These are phyloP conservation scores for Periconia sp. DNA, from an alignment of 2,329 filamentous ascomycete species.

Conservation along the genomic window DNA sequence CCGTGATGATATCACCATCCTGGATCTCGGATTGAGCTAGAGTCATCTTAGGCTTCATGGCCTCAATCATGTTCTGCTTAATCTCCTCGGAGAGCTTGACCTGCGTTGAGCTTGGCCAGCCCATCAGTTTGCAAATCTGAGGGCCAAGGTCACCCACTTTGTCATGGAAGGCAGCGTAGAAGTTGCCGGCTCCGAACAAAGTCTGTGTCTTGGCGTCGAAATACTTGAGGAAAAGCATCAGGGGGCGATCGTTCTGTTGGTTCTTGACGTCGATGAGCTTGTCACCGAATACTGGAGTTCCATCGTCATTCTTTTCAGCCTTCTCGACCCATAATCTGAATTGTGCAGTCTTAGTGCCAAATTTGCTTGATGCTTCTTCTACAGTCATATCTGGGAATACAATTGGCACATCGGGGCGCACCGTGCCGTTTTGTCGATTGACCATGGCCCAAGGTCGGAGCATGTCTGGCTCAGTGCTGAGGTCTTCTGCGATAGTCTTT, in stretches of 20 bases:
- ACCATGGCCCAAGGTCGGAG: slow-evolving; percentile 96
- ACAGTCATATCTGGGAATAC: slow-evolving; percentile 73
- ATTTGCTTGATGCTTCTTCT: slow-evolving; percentile 71
- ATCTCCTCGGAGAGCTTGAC: slow-evolving; percentile 92
- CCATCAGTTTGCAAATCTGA: slow-evolving; percentile 80
- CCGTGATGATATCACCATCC: slow-evolving; percentile 95
- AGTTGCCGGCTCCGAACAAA: slow-evolving; percentile 77
- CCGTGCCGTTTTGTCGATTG: slow-evolving; percentile 96
- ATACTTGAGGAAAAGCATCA: slow-evolving; percentile 90
- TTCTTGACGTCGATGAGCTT: slow-evolving; percentile 63
- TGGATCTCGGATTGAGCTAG: slow-evolving; percentile 92
- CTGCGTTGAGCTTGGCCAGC: slow-evolving; percentile 78
- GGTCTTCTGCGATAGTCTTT: slow-evolving; percentile 71
- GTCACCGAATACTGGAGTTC: slow-evolving; percentile 74
- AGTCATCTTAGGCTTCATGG: slow-evolving; percentile 88
- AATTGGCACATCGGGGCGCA: slow-evolving; percentile 86
- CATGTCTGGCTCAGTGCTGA: slow-evolving; percentile 69
- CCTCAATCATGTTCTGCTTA: slow-evolving; percentile 96
- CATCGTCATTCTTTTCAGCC: slow-evolving; percentile 72
- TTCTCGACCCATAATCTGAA: slow-evolving; percentile 86
- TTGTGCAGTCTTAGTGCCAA: slow-evolving; percentile 68
- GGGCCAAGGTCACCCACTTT: slow-evolving; percentile 85
- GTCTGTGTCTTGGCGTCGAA: slow-evolving; percentile 82
- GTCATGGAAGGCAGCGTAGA: slow-evolving; percentile 87
- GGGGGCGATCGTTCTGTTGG: slow-evolving; percentile 60